phyloP scores from a whole-genome alignment of 352 stramenopile species.

The Pythium sukuiense region DNA sequence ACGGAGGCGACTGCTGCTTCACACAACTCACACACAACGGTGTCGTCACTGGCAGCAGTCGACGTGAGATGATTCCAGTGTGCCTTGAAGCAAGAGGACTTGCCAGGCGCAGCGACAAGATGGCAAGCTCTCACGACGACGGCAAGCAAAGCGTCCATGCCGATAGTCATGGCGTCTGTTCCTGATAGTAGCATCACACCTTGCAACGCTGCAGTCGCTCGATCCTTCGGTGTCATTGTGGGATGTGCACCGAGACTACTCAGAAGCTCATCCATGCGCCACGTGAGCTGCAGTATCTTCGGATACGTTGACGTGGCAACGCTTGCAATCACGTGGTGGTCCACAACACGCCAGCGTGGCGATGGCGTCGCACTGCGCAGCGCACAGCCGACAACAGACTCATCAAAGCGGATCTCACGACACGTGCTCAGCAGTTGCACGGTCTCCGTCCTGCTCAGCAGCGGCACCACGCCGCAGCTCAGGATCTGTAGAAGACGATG shows the following conservation, averaged over 20 bases:
- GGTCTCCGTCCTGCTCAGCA: constrained; percentile 1
- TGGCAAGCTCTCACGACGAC: neutral
- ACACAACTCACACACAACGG: constrained; percentile 11
- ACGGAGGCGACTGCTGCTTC: constrained; percentile 13
- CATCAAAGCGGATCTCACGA: neutral
- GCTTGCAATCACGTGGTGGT: neutral
- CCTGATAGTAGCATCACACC: neutral
- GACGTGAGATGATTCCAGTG: constrained; percentile 2
- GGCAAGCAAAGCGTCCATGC: neutral
- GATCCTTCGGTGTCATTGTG: neutral
- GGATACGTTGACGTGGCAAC: neutral
- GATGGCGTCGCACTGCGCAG: neutral
- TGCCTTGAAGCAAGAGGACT: neutral
- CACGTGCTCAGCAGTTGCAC: neutral
- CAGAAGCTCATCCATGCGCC: neutral
- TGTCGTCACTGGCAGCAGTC: neutral
- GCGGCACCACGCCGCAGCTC: constrained; percentile 1
- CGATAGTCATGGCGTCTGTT: neutral
- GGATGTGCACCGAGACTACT: neutral
- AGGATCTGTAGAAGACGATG: neutral
- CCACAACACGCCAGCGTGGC: neutral
- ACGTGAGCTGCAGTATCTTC: constrained; percentile 1
- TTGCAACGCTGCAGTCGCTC: neutral
- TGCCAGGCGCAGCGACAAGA: too few relatives aligned
- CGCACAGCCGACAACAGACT: constrained; percentile 4